Base-by-base conservation (phyloP, 768 basidiomycete genomes). In the Daedalea quercina region DNA sequence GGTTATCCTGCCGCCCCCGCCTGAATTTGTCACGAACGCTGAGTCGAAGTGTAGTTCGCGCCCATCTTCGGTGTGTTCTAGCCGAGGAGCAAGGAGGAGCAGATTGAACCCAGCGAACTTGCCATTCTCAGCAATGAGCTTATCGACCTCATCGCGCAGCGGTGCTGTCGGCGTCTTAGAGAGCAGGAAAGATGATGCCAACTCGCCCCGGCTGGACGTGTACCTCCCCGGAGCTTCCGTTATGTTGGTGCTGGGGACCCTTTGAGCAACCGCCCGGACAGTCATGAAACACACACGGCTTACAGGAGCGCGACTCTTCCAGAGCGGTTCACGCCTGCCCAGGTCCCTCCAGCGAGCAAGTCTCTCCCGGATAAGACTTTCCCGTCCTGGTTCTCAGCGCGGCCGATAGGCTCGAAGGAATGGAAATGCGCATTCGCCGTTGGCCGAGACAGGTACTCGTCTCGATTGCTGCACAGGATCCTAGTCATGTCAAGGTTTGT, bases 61-160 rank as follows among this genome's bases (percentile, higher is more conserved):
- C 22, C 26, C 3, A 31, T 60, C 44, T 42, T 49, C 17, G 44
- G 47, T 45, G 34, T 49, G 33, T 9, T 20, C 44, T 42, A 33
- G 44, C 22, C 44, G 6, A 1, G 83, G 78, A 22, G 77, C 70
- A 53, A 92, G 72, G 54, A 90, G 77, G 54, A 90, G 71, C 25
- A 91, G 65, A 67, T 91, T 92, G 76, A 93, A 92, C 2, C 90
- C 90, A 44, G 89, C 85, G 64, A 82, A 90, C 59, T 70, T 66
- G 15, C 74, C 70, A 55, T 80, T 76, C 51, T 67, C 65, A 55
- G 75, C 71, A 47, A 76, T 67, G 50, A 83, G 71, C 60, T 63
- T 69, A 49, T 70, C 69, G 37, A 77, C 68, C 62, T 79, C 73
- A 48, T 76, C 74, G 58, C 79, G 73, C 46, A 87, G 67, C 26